Evolutionary conservation across 2,329 filamentous ascomycete species (phyloP).

Genomic region (Aspergillus eucalypticola): DNA sequence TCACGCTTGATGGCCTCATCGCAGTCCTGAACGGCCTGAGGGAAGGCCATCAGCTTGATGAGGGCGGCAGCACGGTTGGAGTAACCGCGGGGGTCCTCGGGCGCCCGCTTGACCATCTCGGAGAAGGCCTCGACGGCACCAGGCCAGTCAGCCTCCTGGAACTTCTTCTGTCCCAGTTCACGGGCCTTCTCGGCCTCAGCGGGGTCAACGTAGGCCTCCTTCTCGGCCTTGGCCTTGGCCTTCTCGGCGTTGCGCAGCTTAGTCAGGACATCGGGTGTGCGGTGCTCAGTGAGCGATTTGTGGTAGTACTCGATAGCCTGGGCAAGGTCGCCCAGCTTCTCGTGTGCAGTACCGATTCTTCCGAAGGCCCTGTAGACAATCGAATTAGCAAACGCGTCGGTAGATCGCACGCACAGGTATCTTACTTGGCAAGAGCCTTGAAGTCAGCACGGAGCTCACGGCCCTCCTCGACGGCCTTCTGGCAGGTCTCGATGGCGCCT

Average conservation of each 20-base stretch:
- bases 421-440: slow-evolving; percentile 91
- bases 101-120: slow-evolving; percentile 96
- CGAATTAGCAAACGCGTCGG: slow-evolving; percentile 9
- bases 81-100: slow-evolving; percentile 89
- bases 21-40: slow-evolving; percentile 89
- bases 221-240: slow-evolving; percentile 73
- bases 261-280: slow-evolving; percentile 86
- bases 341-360: slow-evolving; percentile 89
- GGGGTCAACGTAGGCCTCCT: slow-evolving; percentile 81
- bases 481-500: slow-evolving; percentile 80
- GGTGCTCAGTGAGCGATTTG: slow-evolving; percentile 92
- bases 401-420: background rate
- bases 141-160: slow-evolving; percentile 96
- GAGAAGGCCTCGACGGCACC: slow-evolving; percentile 89
- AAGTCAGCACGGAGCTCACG: slow-evolving; percentile 90
- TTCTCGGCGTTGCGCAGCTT: slow-evolving; percentile 93
- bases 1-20: slow-evolving; percentile 89
- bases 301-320: slow-evolving; percentile 88
- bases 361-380: slow-evolving; percentile 68
- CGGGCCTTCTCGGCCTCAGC: slow-evolving; percentile 93
- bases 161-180: slow-evolving; percentile 91
- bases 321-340: slow-evolving; percentile 78
- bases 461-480: slow-evolving; percentile 85
- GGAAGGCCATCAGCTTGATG: slow-evolving; percentile 95
- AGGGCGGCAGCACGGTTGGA: slow-evolving; percentile 96